These are phyloP conservation scores for Solanum peruvianum DNA, from an alignment of 257 asterid genomes.

Conservation along the genomic window DNA sequence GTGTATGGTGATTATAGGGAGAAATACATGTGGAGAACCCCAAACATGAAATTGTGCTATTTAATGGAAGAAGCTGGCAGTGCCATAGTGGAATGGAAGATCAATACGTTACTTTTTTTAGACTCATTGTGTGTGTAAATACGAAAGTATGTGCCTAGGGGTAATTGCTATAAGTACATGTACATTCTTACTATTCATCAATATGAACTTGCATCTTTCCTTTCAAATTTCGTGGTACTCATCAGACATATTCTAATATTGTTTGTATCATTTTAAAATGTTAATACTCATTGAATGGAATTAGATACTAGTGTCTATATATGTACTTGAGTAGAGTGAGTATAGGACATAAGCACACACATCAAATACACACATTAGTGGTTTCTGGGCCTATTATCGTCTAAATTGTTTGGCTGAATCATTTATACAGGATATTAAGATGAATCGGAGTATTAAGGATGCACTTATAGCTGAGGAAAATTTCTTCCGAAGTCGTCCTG, in stretches of 20 bases:
- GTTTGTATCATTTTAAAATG: neutral
- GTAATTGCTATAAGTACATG: neutral
- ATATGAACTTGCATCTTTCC: neutral
- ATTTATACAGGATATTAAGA: conserved; percentile 55
- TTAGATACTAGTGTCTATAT: neutral
- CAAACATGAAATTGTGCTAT: neutral
- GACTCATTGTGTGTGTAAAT: neutral
- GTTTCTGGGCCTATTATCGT: neutral
- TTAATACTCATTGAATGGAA: neutral
- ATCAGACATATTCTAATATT: neutral
- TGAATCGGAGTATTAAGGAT: conserved; percentile 71
- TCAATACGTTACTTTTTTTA: neutral
- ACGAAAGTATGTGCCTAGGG: neutral
- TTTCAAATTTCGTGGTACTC: neutral
- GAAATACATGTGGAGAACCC: neutral
- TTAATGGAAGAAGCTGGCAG: neutral
- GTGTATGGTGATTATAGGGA: neutral
- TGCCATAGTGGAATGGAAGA: neutral
- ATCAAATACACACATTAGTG: neutral
- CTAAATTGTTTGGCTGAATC: neutral
- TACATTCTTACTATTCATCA: neutral
- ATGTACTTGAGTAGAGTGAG: neutral
- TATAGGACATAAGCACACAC: neutral
- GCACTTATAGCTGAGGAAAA: conserved; percentile 89
- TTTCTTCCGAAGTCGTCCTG: conserved; percentile 76